Evolutionary conservation across 345 rosid species (phyloP).

Genomic region (Linum tenue): DNA sequence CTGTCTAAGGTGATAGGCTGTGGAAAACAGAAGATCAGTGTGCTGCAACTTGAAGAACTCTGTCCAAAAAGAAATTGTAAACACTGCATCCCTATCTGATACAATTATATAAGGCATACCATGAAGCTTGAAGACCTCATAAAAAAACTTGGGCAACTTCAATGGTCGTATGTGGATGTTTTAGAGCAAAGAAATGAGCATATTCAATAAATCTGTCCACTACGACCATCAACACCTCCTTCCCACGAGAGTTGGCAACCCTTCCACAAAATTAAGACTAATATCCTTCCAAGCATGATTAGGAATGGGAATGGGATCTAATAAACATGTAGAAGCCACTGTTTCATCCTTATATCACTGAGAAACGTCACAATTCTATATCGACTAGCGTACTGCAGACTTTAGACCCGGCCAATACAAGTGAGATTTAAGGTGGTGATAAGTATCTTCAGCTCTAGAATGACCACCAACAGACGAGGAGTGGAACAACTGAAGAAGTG

Average conservation of each 20-base stretch:
- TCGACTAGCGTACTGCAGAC: background rate
- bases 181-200: no score
- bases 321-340: background rate
- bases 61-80: background rate
- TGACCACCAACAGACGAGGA: background rate
- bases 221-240: background rate
- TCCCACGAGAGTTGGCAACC: background rate
- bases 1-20: conserved; percentile 1
- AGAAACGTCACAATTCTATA: background rate
- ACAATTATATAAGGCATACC: background rate
- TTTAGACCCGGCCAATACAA: no score
- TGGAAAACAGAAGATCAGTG: background rate
- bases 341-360: background rate
- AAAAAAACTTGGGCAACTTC: background rate
- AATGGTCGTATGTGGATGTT: background rate
- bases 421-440: no score
- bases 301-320: background rate
- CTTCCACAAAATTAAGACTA: no score
- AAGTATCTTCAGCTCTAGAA: background rate
- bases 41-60: no score
- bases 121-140: background rate
- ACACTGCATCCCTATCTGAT: no score
- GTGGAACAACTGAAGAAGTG: background rate
- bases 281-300: background rate
- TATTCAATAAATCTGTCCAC: background rate